A percentile compares a stretch with the other conserved stretches of the same genome.
Evolutionary conservation across 768 basidiomycete genomes (phyloP).

Genomic region (Auriscalpium microsporum): DNA sequence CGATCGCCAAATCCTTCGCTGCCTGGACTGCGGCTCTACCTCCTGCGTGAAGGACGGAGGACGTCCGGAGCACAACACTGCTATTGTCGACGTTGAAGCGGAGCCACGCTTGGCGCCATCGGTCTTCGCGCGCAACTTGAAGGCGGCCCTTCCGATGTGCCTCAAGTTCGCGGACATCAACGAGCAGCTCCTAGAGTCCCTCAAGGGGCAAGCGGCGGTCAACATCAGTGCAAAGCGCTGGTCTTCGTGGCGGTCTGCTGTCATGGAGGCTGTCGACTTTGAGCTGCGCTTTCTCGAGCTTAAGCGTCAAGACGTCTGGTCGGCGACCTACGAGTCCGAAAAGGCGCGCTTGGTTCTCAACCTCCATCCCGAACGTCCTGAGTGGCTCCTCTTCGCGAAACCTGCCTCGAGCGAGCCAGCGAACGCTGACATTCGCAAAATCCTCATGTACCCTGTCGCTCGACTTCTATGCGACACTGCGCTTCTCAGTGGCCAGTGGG

Average conservation of each 20-base stretch:
- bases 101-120: constrained; percentile 62
- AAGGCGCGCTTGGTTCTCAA: constrained; percentile 65
- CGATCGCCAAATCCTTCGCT: constrained; percentile 53
- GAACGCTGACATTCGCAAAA: constrained; percentile 68
- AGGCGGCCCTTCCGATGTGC: constrained; percentile 82
- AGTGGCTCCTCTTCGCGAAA: constrained; percentile 80
- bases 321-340: constrained; percentile 66
- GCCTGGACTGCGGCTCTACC: constrained; percentile 67
- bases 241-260: constrained; percentile 61
- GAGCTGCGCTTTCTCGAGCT: constrained; percentile 79
- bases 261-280: constrained; percentile 44
- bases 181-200: constrained; percentile 39
- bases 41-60: constrained; percentile 85
- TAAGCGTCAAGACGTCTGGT: constrained; percentile 87
- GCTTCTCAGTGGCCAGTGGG: constrained; percentile 69
- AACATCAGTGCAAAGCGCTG: constrained; percentile 50
- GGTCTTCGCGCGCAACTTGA: constrained; percentile 68
- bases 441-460: constrained; percentile 70
- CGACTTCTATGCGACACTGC: constrained; percentile 49
- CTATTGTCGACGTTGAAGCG: constrained; percentile 39
- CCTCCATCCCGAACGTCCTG: constrained; percentile 66
- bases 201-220: constrained; percentile 33
- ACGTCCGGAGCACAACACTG: constrained; percentile 79
- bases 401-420: constrained; percentile 62
- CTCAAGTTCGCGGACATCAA: constrained; percentile 49